A percentile compares a stretch with the other conserved stretches of the same genome.
Conservation (phyloP, 2,329 filamentous ascomycete genomes). For the Lasiodiplodia sp. region DNA sequence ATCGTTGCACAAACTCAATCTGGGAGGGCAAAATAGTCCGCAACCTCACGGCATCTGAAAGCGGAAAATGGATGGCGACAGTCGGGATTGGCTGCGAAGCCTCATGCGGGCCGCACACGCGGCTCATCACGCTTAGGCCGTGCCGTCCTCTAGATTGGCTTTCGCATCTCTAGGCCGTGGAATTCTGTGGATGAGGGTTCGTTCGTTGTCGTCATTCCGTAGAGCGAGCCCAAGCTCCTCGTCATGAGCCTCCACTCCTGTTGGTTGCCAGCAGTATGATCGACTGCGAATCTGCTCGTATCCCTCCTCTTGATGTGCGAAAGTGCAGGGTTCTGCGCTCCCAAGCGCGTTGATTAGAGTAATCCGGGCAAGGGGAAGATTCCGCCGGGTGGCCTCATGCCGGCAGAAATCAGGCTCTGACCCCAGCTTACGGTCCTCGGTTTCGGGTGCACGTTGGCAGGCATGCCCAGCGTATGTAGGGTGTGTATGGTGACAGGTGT, state of each 20-base stretch:
- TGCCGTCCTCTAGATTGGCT: slow-evolving; percentile 16
- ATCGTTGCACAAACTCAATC: neutral
- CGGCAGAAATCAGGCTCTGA: slow-evolving; percentile 5
- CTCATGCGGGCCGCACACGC: neutral
- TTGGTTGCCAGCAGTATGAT: neutral
- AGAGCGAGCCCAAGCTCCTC: neutral
- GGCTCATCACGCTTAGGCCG: neutral
- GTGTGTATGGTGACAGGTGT: slow-evolving; percentile 25
- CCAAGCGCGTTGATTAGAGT: slow-evolving; percentile 11
- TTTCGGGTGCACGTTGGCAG: slow-evolving; percentile 16
- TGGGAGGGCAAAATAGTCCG: neutral
- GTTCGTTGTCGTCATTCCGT: neutral
- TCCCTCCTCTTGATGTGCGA: slow-evolving; percentile 3
- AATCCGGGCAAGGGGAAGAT: slow-evolving; percentile 12
- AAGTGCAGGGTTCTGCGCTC: neutral
- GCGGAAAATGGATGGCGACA: slow-evolving; percentile 7
- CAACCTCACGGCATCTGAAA: neutral
- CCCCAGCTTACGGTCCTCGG: slow-evolving; percentile 20
- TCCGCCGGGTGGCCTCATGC: slow-evolving; percentile 16
- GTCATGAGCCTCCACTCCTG: neutral
- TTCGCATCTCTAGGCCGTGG: neutral
- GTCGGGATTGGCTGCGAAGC: slow-evolving; percentile 11
- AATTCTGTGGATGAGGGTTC: neutral
- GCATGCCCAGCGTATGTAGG: neutral
- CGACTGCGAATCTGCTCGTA: slow-evolving; percentile 1